Evolutionary conservation across 1,284 basidiomycete species (phyloP).

Genomic region (Ganoderma resinaceum): DNA sequence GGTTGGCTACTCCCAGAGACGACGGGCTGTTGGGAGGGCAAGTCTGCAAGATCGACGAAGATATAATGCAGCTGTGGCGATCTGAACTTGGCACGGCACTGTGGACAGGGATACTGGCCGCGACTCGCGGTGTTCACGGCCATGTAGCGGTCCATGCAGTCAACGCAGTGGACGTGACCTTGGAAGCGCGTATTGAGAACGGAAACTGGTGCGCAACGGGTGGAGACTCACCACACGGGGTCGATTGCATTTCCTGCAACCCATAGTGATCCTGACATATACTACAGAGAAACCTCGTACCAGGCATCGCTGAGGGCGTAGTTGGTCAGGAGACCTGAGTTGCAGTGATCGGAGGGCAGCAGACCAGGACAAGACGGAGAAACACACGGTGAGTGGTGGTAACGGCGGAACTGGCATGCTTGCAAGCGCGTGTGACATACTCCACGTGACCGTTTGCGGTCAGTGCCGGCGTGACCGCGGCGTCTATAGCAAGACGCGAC

Average conservation of each 20-base stretch:
- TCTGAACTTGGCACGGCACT: constrained; percentile 20
- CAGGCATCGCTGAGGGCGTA: not conserved
- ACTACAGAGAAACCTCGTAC: constrained; percentile 9
- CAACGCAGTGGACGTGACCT: constrained; percentile 23
- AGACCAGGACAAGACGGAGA: not conserved
- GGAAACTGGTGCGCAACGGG: not conserved
- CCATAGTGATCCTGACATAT: constrained; percentile 25
- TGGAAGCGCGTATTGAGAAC: not conserved
- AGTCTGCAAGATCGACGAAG: constrained; percentile 20
- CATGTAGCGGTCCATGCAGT: constrained; percentile 12
- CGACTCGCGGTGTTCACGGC: not conserved
- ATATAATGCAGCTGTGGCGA: constrained; percentile 12
- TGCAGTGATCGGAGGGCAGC: not conserved
- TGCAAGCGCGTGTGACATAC: not conserved
- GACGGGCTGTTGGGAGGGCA: constrained; percentile 2
- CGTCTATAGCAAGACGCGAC: constrained; percentile 16
- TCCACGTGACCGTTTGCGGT: not conserved
- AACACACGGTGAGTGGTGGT: not conserved
- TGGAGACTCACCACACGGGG: constrained; percentile 22
- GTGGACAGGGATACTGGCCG: constrained; percentile 16
- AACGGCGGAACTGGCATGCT: not conserved
- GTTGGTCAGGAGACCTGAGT: not conserved
- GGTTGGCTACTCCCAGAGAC: not conserved
- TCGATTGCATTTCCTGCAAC: constrained; percentile 11
- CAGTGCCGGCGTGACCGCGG: no score